Evolutionary conservation across 306 rosid genomes (phyloP).

Genomic region (Ochetophila trinervis): DNA sequence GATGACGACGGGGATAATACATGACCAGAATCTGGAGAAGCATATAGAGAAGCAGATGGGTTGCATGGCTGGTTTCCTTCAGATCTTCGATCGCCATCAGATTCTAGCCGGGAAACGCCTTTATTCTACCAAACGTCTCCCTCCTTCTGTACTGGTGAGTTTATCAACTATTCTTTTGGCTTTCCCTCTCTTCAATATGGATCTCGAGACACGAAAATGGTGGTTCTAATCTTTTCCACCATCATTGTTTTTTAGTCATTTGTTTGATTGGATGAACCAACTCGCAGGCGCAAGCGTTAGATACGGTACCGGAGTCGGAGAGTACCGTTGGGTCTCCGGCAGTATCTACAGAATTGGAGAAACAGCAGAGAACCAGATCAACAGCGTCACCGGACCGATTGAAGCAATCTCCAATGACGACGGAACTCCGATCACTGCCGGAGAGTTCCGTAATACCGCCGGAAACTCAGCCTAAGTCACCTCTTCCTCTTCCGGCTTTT

Average conservation of each 20-base stretch:
- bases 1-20: conserved; percentile 60
- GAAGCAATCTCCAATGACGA: conserved; percentile 26
- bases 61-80: conserved; percentile 94
- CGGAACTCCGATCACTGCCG: conserved; percentile 36
- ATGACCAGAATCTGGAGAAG: conserved; percentile 72
- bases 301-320: conserved; percentile 35
- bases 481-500: conserved; percentile 55
- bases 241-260: not conserved
- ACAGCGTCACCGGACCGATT: conserved; percentile 47
- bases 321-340: conserved; percentile 28
- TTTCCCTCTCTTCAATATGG: not conserved
- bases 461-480: conserved; percentile 18
- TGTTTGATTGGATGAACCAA: not conserved
- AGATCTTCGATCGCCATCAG: conserved; percentile 89
- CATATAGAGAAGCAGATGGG: conserved; percentile 89
- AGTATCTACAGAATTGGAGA: conserved; percentile 30
- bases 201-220: not conserved
- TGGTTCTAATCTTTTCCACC: not conserved
- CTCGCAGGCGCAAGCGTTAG: conserved; percentile 37
- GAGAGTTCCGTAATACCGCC: not conserved
- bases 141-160: conserved; percentile 46
- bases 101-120: conserved; percentile 67
- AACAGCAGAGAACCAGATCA: conserved; percentile 20
- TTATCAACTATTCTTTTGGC: not conserved
- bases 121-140: conserved; percentile 60